Base-by-base conservation (phyloP, 208 protist species). In the Leishmania braziliensis region DNA sequence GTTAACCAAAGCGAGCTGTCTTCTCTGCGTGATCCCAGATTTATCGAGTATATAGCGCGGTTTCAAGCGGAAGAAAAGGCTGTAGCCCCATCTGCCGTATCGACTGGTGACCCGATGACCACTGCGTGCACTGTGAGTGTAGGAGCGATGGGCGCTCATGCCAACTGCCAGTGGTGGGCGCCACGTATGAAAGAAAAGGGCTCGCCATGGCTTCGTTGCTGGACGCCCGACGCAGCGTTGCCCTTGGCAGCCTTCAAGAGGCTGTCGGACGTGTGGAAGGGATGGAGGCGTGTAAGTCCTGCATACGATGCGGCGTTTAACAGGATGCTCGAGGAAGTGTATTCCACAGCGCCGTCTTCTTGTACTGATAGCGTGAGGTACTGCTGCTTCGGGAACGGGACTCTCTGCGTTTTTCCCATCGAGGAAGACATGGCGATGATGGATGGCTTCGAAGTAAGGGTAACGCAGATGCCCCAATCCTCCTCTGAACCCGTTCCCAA, bases 351-450 rank as follows among this genome's bases (percentile, higher is more conserved):
- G 0, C 29, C 26, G 1, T 8, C 53, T 5, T 18, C 73, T 36
- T 14, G 51, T 6, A 12, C 33, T n/a, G 3, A 14, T n/a, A 1
- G 16, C 46, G 26, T 39, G 51, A 29, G 16, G 51, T 71, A 69
- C 53, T 46, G 46, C 53, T 85, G 81, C 71, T 85, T 85, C 51
- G 77, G 77, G 20, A 85, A 85, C 62, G 81, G 81, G 6, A 5
- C 29, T 23, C 12, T 85, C 14, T 85, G 54, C 48, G 68, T 50
- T 14, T 14, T 54, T 53, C 51, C 48, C 20, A 48, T 58, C 60
- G 58, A 79, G 20, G 56, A 29, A 0, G 75, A 78, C 60, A n/a
- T 29, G 43, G n/a, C 23, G 8, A 20, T 36, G 12, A 36, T 73
- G 62, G 36, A 48, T 14, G 8, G 9, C 9, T 62, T 85, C n/a